Base-by-base conservation (phyloP, 495 filamentous ascomycete species). In the Lasiosphaeris hirsuta region DNA sequence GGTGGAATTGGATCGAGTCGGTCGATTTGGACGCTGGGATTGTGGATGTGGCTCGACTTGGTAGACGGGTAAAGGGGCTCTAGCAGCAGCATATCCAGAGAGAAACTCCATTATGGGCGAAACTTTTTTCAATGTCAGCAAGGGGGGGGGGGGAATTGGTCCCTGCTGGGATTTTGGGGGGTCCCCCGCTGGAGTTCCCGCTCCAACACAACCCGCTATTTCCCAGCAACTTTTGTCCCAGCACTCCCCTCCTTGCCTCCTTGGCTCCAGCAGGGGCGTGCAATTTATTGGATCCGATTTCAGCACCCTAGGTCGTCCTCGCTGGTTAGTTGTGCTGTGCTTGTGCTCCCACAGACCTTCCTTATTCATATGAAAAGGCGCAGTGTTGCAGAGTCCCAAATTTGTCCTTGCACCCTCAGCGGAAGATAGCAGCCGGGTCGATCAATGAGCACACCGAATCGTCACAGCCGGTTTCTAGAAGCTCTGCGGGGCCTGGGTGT, bases 61-160 rank as follows among this genome's bases (percentile, higher is more conserved):
- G 62, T 70, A 72, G 60, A 62, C 58, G 62, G 66, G 61, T 63
- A 69, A 69, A 61, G 69, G 69, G 60, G 67, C 59, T 59, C 64
- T 67, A 42, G 69, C 63, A 35, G 67, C 62, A 38, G 68, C 69
- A 45, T 69, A 72, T 36, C 69, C 69, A 9, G 65, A 60, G 51
- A 69, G 59, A 43, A 67, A 72, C 66, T 72, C 69, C 69, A 72
- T 72, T 53, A 17, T 63, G 56, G 55, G 41, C 53, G 51, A 54
- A 51, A 59, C 59, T 42, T 58, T 62, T 62, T 62, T 53, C 43
- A 15, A 45, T 46, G 23, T 37, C 45, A 43, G 37, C 38, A 41
- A 40, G 13, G 43, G 18, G 43, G 17, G 56, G 36, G 47, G 18
- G 40, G 54, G 36, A 41, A 38, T 1, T 38, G 34, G 14, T 34